Conservation (phyloP, 2,329 filamentous ascomycete species). For the Colletotrichum caudatum region DNA sequence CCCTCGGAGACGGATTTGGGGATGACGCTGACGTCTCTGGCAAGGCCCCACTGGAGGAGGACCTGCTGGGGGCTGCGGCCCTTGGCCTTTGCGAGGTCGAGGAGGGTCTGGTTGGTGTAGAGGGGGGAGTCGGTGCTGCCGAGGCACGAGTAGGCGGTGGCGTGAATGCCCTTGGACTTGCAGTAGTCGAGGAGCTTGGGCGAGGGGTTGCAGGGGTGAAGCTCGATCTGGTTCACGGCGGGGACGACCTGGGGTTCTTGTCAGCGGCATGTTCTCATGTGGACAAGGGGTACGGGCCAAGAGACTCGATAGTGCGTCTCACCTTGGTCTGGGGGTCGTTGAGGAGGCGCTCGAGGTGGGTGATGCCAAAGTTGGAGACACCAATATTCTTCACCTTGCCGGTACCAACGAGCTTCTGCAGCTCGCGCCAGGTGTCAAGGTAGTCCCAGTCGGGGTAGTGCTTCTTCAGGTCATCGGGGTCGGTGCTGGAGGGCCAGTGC, state of each 20-base stretch:
- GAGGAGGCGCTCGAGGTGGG: slow-evolving; percentile 82
- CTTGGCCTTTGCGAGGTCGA: slow-evolving; percentile 72
- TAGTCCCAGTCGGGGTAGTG: slow-evolving; percentile 84
- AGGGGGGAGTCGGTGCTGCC: slow-evolving; percentile 78
- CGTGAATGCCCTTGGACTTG: slow-evolving; percentile 79
- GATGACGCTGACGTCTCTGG: slow-evolving; percentile 85
- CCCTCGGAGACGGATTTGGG: slow-evolving; percentile 83
- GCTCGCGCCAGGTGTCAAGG: slow-evolving; percentile 80
- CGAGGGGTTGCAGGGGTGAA: slow-evolving; percentile 85
- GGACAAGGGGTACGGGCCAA: not conserved
- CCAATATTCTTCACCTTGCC: slow-evolving; percentile 85
- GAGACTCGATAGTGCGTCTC: slow-evolving; percentile 30
- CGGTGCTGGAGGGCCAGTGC: slow-evolving; percentile 77
- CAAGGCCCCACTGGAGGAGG: slow-evolving; percentile 82
- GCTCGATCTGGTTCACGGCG: slow-evolving; percentile 85
- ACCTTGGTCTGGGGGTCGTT: slow-evolving; percentile 73
- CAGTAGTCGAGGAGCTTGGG: slow-evolving; percentile 81
- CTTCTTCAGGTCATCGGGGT: slow-evolving; percentile 73
- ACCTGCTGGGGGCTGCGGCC: slow-evolving; percentile 80
- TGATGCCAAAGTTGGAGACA: slow-evolving; percentile 87
- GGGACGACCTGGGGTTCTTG: slow-evolving; percentile 59
- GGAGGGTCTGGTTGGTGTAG: slow-evolving; percentile 73
- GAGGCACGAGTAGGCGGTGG: slow-evolving; percentile 80
- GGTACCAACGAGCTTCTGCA: slow-evolving; percentile 76
- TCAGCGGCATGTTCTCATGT: not conserved